Evolutionary conservation across 2,329 filamentous ascomycete species (phyloP).

Genomic region (Emmonsiellopsis sp.): DNA sequence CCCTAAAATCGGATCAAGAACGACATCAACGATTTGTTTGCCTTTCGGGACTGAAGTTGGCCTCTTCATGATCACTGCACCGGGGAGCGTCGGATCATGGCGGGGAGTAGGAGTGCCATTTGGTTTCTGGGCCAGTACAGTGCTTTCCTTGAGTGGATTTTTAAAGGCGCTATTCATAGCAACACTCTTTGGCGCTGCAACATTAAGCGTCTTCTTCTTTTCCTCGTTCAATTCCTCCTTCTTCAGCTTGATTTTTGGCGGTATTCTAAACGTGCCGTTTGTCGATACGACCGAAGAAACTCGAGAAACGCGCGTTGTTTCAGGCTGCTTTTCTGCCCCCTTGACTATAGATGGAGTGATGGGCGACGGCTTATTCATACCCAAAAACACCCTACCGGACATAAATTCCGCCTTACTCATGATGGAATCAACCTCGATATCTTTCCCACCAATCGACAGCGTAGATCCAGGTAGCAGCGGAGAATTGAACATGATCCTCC

Average conservation of each 20-base stretch:
- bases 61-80: conserved; percentile 58
- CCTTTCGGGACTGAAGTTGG: conserved; percentile 47
- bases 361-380: conserved; percentile 15
- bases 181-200: conserved; percentile 26
- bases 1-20: conserved; percentile 57
- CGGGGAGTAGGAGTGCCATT: conserved; percentile 48
- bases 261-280: conserved; percentile 6
- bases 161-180: conserved; percentile 47
- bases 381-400: conserved; percentile 21
- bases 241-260: conserved; percentile 13
- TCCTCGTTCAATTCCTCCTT: conserved; percentile 15
- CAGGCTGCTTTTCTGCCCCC: conserved; percentile 8
- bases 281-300: background rate
- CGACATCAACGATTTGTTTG: conserved; percentile 61
- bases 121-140: conserved; percentile 37
- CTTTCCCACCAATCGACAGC: conserved; percentile 56
- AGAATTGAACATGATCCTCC: conserved; percentile 46
- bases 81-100: conserved; percentile 51
- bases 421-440: conserved; percentile 56
- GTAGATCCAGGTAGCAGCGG: conserved; percentile 50
- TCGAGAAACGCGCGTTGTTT: background rate
- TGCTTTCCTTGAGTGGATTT: conserved; percentile 49
- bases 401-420: conserved; percentile 53
- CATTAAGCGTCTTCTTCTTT: conserved; percentile 31
- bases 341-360: conserved; percentile 5